A percentile compares a stretch with the other conserved stretches of the same genome.
Conservation (phyloP, 306 rosid species). For the Prunus kanzakura region DNA sequence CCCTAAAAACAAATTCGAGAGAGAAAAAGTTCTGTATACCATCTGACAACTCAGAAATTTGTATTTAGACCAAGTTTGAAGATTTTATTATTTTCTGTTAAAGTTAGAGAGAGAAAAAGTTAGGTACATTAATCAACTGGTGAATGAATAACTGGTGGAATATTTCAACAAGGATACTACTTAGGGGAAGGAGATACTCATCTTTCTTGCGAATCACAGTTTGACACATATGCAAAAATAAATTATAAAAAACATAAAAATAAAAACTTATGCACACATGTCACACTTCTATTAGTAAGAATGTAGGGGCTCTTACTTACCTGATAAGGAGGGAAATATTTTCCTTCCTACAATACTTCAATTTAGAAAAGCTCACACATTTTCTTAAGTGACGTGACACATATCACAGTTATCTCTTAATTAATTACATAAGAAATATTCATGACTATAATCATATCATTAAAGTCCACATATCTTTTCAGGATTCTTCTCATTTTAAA, state of each 20-base stretch:
- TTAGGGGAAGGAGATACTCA: too few species aligned
- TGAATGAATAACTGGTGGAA: background rate
- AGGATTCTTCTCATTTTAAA: too few species aligned
- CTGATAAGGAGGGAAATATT: accelerated
- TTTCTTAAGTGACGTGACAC: background rate
- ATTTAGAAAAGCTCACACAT: background rate
- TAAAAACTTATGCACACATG: too few species aligned
- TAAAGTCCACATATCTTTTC: too few species aligned
- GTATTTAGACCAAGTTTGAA: background rate
- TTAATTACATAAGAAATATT: too few species aligned
- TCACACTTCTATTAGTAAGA: too few species aligned
- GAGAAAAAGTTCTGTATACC: background rate
- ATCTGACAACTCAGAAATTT: background rate
- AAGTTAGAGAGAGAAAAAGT: background rate
- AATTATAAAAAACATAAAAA: too few species aligned
- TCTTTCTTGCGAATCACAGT: accelerated
- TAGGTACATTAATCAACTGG: background rate
- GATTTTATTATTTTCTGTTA: background rate
- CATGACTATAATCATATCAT: too few species aligned
- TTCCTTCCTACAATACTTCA: background rate
- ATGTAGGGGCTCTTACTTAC: too few species aligned
- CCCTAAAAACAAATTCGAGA: too few species aligned
- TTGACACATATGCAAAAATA: too few species aligned
- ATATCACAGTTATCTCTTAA: background rate
- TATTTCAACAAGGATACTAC: background rate